Evolutionary conservation across 345 rosid genomes (phyloP), one percentile per base, ranked within the genome.

Genomic region (Hibiscus trionum): DNA sequence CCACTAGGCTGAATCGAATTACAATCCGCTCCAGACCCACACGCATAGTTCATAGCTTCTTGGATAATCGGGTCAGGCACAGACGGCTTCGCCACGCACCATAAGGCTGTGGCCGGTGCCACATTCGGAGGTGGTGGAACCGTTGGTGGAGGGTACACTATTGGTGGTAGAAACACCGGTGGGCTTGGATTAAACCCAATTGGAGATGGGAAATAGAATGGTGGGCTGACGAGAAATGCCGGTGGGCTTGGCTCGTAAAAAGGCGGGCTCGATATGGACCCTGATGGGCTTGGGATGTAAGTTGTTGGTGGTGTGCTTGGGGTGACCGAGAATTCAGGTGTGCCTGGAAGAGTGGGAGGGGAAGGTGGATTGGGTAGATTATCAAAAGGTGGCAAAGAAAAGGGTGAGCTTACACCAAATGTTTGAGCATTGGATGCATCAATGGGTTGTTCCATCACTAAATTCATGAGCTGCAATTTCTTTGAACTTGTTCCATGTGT

Each of bases 1-100:
- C 97, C 96, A 29, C 70, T 79, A 0, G 97, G 84, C 75, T 78
- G 89, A 70, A 95, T 86, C 0, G 91, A 86, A 19, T 82, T 78
- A 24, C 99, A 95, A 62, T 95, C 96, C 0, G 99, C 97, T 7
- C 96, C 97, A 0, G 97, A 86, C 29, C 82, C 97, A 73, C 97
- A 95, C 1, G 99, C 97, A 57, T 88, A 95, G 80, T 87, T 95
- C 97, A 95, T 88, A 0, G 99, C 97, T 80, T 95, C 99, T 81
- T 80, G 86, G 49, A 94, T 86, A 16, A 94, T 94, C 24, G 99
- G 98, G 49, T 90, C 97, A 4, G 99, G 99, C 63, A 94, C 99
- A 0, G 99, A 74, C 0, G 97, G 97, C 80, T 94, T 94, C 0
- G 97, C 99, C 19, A 94, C 93, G 0, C 99, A 94, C 99, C 97